A percentile compares a stretch with the other conserved stretches of the same genome.
phyloP scores from a whole-genome alignment of 2,329 filamentous ascomycete species.

The Arthrobotrys pseudoclavata region DNA sequence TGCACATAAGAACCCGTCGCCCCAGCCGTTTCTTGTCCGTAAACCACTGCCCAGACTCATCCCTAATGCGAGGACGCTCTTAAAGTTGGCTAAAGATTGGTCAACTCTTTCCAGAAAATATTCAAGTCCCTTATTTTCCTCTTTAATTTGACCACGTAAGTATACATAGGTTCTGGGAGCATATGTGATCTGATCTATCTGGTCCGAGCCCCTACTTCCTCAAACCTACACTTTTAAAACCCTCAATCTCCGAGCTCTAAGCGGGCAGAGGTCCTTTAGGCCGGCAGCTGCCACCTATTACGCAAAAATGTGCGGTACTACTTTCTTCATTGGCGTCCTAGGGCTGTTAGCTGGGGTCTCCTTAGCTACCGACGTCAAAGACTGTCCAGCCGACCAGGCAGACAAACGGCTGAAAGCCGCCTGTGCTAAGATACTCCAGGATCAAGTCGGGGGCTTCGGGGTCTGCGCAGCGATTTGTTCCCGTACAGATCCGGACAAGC shows the following conservation, averaged over 20 bases:
- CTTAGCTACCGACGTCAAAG: constrained; percentile 21
- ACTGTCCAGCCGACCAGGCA: background rate
- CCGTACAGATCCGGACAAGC: background rate
- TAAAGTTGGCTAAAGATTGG: background rate
- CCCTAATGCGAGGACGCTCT: background rate
- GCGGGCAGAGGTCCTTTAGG: background rate
- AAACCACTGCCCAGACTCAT: background rate
- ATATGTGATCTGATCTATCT: background rate
- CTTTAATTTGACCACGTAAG: background rate
- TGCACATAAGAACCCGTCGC: constrained; percentile 9
- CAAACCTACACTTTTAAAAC: background rate
- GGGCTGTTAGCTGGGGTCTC: background rate
- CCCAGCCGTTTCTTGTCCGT: background rate
- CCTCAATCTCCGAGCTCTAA: too few species aligned
- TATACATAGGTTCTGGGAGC: background rate
- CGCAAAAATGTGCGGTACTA: constrained; percentile 1
- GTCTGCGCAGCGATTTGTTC: constrained; percentile 8
- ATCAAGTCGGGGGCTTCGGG: background rate
- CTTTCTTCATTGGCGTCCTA: background rate
- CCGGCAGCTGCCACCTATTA: too few species aligned
- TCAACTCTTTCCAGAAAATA: background rate
- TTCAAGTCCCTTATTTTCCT: background rate
- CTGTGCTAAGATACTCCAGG: background rate
- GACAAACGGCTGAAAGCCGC: background rate
- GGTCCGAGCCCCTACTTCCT: background rate